These are phyloP conservation scores for Picochlorum sp. DNA, from an alignment of 139 green algal species.

Conservation along the genomic window DNA sequence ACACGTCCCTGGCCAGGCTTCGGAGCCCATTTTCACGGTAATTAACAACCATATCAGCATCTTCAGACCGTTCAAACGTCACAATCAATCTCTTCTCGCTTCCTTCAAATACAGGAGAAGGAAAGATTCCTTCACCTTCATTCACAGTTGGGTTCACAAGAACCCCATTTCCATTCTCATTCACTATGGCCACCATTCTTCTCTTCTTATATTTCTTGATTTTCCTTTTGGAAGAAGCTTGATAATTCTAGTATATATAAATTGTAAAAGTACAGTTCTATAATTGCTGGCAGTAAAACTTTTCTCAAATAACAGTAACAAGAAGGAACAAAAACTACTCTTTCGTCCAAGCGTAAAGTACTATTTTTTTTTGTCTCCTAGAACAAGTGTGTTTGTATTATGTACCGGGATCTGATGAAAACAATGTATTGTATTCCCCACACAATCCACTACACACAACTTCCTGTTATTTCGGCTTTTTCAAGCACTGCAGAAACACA, in stretches of 20 bases:
- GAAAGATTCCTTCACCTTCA: constrained; percentile 14
- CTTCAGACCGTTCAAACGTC: too few species aligned
- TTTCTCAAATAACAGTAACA: too few species aligned
- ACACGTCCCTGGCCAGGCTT: constrained; percentile 39
- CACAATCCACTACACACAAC: too few species aligned
- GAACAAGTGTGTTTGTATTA: too few species aligned
- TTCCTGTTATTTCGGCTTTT: constrained; percentile 47
- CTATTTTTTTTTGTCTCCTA: too few species aligned
- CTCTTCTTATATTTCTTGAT: neutral
- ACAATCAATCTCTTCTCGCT: constrained; percentile 90
- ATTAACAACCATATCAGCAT: too few species aligned
- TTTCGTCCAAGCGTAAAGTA: too few species aligned
- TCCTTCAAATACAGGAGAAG: constrained; percentile 79
- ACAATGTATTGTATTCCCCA: too few species aligned
- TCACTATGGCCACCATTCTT: constrained; percentile 9
- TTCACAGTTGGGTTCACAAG: neutral
- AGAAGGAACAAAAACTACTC: too few species aligned
- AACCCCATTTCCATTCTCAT: neutral
- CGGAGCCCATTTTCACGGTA: constrained; percentile 41
- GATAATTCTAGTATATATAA: neutral
- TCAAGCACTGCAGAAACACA: constrained; percentile 29
- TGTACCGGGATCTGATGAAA: too few species aligned
- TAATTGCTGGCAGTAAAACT: too few species aligned
- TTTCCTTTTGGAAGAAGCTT: neutral
- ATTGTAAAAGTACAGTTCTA: neutral